Conservation (phyloP, 179 eudicot species). For the Beta corolliflora region DNA sequence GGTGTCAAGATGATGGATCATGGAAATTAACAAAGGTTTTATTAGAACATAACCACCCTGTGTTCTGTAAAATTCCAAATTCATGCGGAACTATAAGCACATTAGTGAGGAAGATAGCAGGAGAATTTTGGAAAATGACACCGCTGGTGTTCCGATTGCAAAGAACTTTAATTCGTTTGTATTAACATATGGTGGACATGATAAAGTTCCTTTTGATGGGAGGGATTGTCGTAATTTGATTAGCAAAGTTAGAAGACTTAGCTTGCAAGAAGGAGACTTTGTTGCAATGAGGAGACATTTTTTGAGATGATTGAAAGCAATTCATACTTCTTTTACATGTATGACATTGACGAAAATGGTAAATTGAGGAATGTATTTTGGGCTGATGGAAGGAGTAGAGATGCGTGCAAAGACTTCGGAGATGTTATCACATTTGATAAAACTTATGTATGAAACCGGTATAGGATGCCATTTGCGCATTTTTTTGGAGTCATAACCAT, state of each 20-base stretch:
- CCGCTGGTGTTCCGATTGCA: background rate
- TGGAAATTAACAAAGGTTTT: background rate
- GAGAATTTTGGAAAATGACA: background rate
- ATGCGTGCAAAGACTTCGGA: too few species aligned
- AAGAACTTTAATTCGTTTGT: background rate
- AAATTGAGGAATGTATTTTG: constrained; percentile 8
- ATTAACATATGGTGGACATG: background rate
- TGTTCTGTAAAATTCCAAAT: background rate
- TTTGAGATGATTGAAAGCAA: background rate
- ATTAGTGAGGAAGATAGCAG: background rate
- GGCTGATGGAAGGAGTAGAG: constrained; percentile 18
- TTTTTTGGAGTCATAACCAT: too few species aligned
- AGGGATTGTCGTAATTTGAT: background rate
- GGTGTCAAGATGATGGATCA: background rate
- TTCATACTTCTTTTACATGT: background rate
- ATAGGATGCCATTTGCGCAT: too few species aligned
- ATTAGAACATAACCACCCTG: constrained; percentile 10
- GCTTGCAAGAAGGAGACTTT: background rate
- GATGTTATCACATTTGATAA: too few species aligned
- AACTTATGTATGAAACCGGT: too few species aligned
- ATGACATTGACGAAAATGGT: constrained; percentile 5
- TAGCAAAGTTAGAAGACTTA: background rate
- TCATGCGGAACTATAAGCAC: background rate
- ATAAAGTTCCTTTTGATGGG: background rate
- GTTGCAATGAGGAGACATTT: constrained; percentile 7